Base-by-base conservation (phyloP, 2,329 filamentous ascomycete genomes). In the Neophaeococcomyces mojaviensis region DNA sequence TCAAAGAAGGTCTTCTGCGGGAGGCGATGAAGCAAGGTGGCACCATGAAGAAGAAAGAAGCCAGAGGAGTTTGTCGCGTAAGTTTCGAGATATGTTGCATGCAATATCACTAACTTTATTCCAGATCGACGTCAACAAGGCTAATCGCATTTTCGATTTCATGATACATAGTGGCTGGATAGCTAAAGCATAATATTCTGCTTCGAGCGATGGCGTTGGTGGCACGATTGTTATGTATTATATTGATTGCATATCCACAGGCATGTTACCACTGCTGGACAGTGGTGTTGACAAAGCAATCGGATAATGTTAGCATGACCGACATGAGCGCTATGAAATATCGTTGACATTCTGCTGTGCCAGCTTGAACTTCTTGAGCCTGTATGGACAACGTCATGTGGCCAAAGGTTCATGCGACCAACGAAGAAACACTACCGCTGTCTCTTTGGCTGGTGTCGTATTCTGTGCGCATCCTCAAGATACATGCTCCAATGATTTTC, bases 81-180 rank as follows among this genome's bases (percentile, higher is more conserved):
- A 58, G 63, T 55, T 18, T 18, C 34, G 33, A 6, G 10, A 18
- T 36, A 19, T 6, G 13, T 20, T 30, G 18, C 9, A 18, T 16
- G 35, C 18, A 31, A 30, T 18, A 3, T 50, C 47, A 49, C 34
- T 55, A 41, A 44, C 8, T 8, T n/a, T 28, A 22, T 18, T 18
- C 5, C 68, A 81, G 62, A 77, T 97, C 43, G 90, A 97, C 59
- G 78, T 81, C 8, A 84, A 85, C 53, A 97, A 96, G 64, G 84
- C 86, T 0, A 82, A 84, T 15, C 77, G 87, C 54, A 80, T 97
- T 48, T 96, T 90, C 66, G 92, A 97, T 64, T 97, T 96, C 63
- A 89, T 96, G 69, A 86, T 94, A 52, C 86, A 88, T 61, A 82
- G 82, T 46, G 92, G 90, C 2, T 97, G 90, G 88, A 82, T 97